Percentiles rank a stretch among this genome's conserved stretches.
Conservation (phyloP, 2,329 filamentous ascomycete species). For the Onygena corvina region DNA sequence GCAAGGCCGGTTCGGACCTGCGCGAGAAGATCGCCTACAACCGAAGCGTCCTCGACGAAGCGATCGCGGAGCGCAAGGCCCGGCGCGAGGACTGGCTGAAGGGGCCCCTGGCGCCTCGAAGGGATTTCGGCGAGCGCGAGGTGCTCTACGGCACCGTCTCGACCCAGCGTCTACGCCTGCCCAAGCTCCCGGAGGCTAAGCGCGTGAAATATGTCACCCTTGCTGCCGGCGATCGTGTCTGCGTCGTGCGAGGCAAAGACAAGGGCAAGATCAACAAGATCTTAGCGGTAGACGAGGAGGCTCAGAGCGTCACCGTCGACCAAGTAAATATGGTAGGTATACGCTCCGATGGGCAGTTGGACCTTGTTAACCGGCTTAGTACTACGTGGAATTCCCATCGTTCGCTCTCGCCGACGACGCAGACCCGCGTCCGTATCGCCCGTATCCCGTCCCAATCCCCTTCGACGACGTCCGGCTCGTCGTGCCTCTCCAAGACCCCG, state of each 20-base stretch:
- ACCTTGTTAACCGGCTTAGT: conserved; percentile 20
- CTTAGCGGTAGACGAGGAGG: conserved; percentile 41
- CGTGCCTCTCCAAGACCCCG: conserved; percentile 55
- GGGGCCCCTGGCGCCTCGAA: conserved; percentile 65
- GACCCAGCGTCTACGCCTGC: conserved; percentile 25
- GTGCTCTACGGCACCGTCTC: conserved; percentile 49
- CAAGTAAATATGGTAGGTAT: conserved; percentile 51
- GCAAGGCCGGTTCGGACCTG: conserved; percentile 23
- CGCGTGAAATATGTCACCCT: conserved; percentile 47
- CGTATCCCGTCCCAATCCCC: conserved; percentile 47
- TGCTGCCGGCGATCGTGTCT: conserved; percentile 62
- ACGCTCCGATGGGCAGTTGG: neutral
- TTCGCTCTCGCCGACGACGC: conserved; percentile 28
- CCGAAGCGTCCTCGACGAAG: conserved; percentile 25
- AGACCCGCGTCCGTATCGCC: conserved; percentile 33
- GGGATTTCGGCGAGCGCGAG: conserved; percentile 51
- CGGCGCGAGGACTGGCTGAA: conserved; percentile 66
- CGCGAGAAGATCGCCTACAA: conserved; percentile 24
- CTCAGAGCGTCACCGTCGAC: conserved; percentile 50
- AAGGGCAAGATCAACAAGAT: conserved; percentile 76
- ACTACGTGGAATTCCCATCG: conserved; percentile 32
- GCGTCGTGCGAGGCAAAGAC: conserved; percentile 63
- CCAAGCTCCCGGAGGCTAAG: conserved; percentile 31
- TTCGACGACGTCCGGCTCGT: conserved; percentile 70
- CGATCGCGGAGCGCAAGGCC: conserved; percentile 42